phyloP scores from a whole-genome alignment of 2,329 filamentous ascomycete species.

The Zasmidium citrigriseum region DNA sequence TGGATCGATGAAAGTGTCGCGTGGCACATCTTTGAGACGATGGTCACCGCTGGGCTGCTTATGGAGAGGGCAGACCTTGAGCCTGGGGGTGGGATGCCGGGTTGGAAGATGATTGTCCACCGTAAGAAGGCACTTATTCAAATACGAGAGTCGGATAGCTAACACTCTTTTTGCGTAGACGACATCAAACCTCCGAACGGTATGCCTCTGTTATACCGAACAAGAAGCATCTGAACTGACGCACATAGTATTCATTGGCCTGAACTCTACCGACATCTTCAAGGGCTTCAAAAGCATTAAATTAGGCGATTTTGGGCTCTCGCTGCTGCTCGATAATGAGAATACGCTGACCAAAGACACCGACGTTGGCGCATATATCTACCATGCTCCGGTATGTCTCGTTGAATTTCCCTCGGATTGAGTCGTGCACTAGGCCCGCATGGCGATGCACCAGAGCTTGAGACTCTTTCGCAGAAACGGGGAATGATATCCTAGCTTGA shows the following conservation, averaged over 20 bases:
- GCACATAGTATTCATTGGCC: slow-evolving; percentile 1
- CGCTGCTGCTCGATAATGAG: background rate
- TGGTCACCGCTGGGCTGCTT: slow-evolving; percentile 16
- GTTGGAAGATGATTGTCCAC: background rate
- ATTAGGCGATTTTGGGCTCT: slow-evolving; percentile 3
- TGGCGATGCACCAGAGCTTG: background rate
- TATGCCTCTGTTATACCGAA: no score
- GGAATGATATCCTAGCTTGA: background rate
- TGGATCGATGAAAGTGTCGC: slow-evolving; percentile 6
- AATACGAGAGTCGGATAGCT: background rate
- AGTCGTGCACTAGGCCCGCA: background rate
- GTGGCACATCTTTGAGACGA: slow-evolving; percentile 16
- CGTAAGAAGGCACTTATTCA: background rate
- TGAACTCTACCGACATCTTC: background rate
- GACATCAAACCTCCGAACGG: no score
- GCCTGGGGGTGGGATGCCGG: background rate
- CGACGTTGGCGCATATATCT: background rate
- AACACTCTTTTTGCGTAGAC: no score
- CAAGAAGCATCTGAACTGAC: no score
- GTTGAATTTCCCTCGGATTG: background rate
- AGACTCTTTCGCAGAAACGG: background rate
- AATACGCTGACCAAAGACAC: background rate
- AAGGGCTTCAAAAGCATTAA: background rate
- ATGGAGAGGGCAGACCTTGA: slow-evolving; percentile 15
- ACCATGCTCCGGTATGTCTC: background rate